Conservation (phyloP, 179 eudicot genomes). For the Amaranthus tricolor region DNA sequence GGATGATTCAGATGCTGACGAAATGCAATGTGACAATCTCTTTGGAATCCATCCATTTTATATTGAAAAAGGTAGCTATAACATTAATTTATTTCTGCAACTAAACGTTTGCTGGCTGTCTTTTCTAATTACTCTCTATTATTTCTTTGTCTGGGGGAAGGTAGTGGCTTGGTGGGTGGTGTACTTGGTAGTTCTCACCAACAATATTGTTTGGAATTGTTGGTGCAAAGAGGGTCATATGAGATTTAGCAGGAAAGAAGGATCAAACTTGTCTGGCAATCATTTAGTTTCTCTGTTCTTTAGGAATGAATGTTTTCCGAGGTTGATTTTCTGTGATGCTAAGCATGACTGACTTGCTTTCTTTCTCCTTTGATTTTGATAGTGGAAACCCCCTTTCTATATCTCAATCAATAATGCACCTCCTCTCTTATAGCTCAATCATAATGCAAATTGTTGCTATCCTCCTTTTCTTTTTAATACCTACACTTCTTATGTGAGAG, state of each 20-base stretch:
- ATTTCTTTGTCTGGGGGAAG: not conserved
- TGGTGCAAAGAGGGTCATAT: not conserved
- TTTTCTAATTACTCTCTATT: not conserved
- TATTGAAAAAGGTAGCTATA: conserved; percentile 57
- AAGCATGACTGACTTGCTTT: not conserved
- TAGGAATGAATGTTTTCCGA: not conserved
- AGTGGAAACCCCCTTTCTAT: not conserved
- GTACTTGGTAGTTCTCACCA: no score
- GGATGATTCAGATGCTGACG: conserved; percentile 26
- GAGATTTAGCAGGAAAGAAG: not conserved
- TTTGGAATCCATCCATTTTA: conserved; percentile 90
- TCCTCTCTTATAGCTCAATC: not conserved
- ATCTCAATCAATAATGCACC: no score
- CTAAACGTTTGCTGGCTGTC: conserved; percentile 10
- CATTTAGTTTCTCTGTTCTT: not conserved
- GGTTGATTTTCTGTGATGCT: not conserved
- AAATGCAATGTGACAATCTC: conserved; percentile 51
- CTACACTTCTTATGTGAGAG: not conserved
- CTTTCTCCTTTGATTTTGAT: not conserved
- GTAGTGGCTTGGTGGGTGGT: no score
- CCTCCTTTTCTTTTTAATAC: not conserved
- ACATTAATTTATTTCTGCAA: not conserved
- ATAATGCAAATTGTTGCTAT: not conserved
- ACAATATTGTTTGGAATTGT: no score
- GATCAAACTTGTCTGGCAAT: not conserved